These are phyloP conservation scores for Cruciata laevipes DNA, from an alignment of 257 asterid species.

Conservation along the genomic window DNA sequence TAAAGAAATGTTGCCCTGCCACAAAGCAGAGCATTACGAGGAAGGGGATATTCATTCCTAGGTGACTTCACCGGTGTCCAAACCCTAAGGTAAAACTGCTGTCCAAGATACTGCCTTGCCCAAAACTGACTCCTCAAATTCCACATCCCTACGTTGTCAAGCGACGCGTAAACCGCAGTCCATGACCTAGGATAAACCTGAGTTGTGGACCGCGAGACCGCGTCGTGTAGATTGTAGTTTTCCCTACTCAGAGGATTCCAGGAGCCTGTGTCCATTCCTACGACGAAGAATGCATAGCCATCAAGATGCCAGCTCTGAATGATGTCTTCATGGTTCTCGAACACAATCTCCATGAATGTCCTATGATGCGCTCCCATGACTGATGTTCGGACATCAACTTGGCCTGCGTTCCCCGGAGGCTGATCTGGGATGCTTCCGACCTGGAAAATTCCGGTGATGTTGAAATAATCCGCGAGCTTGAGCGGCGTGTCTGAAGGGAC, in stretches of 20 bases:
- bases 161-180: constrained; percentile 60
- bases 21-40: constrained; percentile 54
- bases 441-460: constrained; percentile 43
- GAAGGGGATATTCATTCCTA: constrained; percentile 58
- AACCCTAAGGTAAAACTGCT: constrained; percentile 62
- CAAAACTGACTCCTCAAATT: constrained; percentile 58
- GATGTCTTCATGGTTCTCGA: constrained; percentile 47
- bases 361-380: constrained; percentile 58
- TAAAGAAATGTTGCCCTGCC: constrained; percentile 36
- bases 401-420: constrained; percentile 20
- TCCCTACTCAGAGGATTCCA: constrained; percentile 46
- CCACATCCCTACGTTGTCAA: constrained; percentile 85
- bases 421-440: constrained; percentile 52
- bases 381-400: constrained; percentile 33
- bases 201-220: constrained; percentile 53
- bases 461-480: constrained; percentile 66
- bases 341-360: constrained; percentile 59
- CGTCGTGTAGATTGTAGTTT: constrained; percentile 58
- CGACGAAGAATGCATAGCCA: constrained; percentile 66
- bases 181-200: constrained; percentile 76
- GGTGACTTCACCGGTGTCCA: constrained; percentile 35
- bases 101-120: constrained; percentile 72
- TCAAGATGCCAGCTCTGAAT: constrained; percentile 69
- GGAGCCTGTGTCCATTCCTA: constrained; percentile 59
- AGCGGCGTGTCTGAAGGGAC: constrained; percentile 59